These are phyloP conservation scores for Diphasiastrum complanatum DNA, from an alignment of 83 land plant species.

Conservation along the genomic window DNA sequence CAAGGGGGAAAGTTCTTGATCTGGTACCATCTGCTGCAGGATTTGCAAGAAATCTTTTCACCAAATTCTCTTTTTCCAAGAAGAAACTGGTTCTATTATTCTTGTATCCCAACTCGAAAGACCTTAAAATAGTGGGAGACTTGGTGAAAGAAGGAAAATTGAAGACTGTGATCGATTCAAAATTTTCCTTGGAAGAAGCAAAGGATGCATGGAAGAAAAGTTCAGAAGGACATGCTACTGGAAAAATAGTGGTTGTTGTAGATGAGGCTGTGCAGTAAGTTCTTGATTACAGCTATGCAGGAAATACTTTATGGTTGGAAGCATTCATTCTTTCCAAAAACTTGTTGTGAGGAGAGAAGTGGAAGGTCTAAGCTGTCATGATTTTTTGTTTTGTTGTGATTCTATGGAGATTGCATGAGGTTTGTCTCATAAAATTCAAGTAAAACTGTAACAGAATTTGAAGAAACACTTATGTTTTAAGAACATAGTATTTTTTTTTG, in stretches of 20 bases:
- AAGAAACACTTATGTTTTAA: too few relatives aligned
- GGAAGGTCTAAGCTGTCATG: too few relatives aligned
- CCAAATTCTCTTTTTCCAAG: slow-evolving; percentile 30
- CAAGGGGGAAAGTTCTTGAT: slow-evolving; percentile 40
- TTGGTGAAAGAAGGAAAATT: slow-evolving; percentile 43
- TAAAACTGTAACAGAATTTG: too few relatives aligned
- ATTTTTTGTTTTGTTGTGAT: too few relatives aligned
- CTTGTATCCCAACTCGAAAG: slow-evolving; percentile 18
- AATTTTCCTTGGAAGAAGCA: slow-evolving; percentile 29
- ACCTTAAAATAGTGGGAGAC: slow-evolving; percentile 25
- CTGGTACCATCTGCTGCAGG: slow-evolving; percentile 26
- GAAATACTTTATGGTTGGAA: too few relatives aligned
- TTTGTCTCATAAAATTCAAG: too few relatives aligned
- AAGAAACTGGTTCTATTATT: slow-evolving; percentile 30
- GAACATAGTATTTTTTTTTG: too few relatives aligned
- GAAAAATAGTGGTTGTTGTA: slow-evolving; percentile 45
- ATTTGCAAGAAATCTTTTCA: slow-evolving; percentile 7
- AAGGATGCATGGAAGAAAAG: slow-evolving; percentile 53
- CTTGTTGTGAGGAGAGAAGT: too few relatives aligned
- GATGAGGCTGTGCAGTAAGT: too few relatives aligned
- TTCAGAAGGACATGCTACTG: slow-evolving; percentile 53
- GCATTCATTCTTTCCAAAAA: too few relatives aligned
- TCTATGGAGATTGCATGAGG: too few relatives aligned
- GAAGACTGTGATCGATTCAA: slow-evolving; percentile 42
- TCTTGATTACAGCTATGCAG: too few relatives aligned